Conservation (phyloP, 352 stramenopile genomes). For the Albugo candida region DNA sequence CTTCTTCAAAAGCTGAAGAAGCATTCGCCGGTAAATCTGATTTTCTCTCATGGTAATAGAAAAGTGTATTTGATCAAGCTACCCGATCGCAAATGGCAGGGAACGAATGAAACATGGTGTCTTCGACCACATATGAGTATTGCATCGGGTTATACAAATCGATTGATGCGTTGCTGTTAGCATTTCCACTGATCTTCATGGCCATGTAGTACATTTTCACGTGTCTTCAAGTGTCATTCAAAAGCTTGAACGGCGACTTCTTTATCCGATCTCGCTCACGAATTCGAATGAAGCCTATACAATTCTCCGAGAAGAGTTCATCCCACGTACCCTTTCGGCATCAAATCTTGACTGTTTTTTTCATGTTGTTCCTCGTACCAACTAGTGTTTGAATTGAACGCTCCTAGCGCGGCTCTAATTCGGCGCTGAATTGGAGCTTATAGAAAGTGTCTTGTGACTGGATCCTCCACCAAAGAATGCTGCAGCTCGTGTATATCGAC, state of each 20-base stretch:
- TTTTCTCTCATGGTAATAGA: slow-evolving; percentile 65
- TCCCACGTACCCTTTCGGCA: slow-evolving; percentile 69
- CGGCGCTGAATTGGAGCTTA: slow-evolving; percentile 73
- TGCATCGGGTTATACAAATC: slow-evolving; percentile 83
- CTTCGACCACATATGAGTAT: slow-evolving; percentile 79
- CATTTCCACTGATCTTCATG: slow-evolving; percentile 79
- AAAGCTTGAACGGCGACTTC: slow-evolving; percentile 61
- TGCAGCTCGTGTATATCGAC: slow-evolving; percentile 75
- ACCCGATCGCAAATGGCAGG: slow-evolving; percentile 57
- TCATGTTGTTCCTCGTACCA: slow-evolving; percentile 64
- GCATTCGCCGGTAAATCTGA: slow-evolving; percentile 75
- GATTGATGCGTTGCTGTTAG: slow-evolving; percentile 82
- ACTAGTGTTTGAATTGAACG: slow-evolving; percentile 58
- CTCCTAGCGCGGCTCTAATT: slow-evolving; percentile 59
- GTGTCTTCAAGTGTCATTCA: slow-evolving; percentile 77
- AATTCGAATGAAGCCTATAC: slow-evolving; percentile 72
- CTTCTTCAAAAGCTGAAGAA: slow-evolving; percentile 75
- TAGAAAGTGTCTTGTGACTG: slow-evolving; percentile 77
- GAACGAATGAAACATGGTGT: slow-evolving; percentile 81
- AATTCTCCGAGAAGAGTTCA: slow-evolving; percentile 77
- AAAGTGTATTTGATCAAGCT: slow-evolving; percentile 22
- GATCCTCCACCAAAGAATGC: slow-evolving; percentile 70
- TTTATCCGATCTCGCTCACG: slow-evolving; percentile 68
- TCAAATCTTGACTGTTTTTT: slow-evolving; percentile 65
- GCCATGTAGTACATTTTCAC: slow-evolving; percentile 84